Evolutionary conservation across 2,329 filamentous ascomycete species (phyloP).

Genomic region (Aspergillus pseudotamarii): DNA sequence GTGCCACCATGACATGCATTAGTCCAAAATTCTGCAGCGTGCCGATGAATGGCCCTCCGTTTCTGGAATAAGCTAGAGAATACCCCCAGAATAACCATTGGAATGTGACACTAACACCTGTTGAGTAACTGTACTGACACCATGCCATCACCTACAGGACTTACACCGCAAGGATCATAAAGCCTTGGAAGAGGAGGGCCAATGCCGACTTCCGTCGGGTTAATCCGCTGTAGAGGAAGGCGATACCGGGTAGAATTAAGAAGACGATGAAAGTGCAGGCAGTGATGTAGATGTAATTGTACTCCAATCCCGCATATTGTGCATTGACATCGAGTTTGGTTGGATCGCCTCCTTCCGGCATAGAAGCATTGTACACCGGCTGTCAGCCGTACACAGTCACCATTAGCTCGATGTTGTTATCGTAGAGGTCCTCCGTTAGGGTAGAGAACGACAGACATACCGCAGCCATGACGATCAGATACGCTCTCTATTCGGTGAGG

Average conservation of each 20-base stretch:
- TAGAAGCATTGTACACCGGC: slow-evolving; percentile 40
- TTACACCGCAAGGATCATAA: slow-evolving; percentile 60
- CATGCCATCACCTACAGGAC: slow-evolving; percentile 6
- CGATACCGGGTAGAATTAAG: slow-evolving; percentile 69
- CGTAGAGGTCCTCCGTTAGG: background rate
- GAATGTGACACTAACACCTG: slow-evolving; percentile 41
- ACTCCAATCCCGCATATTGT: slow-evolving; percentile 62
- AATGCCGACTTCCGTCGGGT: slow-evolving; percentile 65
- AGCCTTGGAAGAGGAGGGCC: slow-evolving; percentile 63
- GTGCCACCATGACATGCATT: slow-evolving; percentile 62
- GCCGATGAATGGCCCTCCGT: slow-evolving; percentile 65
- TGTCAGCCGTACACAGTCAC: slow-evolving; percentile 7
- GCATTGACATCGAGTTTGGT: slow-evolving; percentile 58
- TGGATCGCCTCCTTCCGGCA: slow-evolving; percentile 59
- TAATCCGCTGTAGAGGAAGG: slow-evolving; percentile 66
- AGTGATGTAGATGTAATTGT: slow-evolving; percentile 61
- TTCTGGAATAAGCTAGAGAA: slow-evolving; percentile 63
- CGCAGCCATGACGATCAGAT: background rate
- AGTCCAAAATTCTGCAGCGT: slow-evolving; percentile 64
- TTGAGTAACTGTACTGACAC: slow-evolving; percentile 1
- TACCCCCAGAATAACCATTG: slow-evolving; percentile 69
- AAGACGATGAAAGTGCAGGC: slow-evolving; percentile 65
- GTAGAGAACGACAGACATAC: background rate
- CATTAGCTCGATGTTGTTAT: background rate
- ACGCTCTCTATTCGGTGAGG: background rate